These are phyloP conservation scores for Dionaea muscipula DNA, from an alignment of 179 eudicot species.

Conservation along the genomic window DNA sequence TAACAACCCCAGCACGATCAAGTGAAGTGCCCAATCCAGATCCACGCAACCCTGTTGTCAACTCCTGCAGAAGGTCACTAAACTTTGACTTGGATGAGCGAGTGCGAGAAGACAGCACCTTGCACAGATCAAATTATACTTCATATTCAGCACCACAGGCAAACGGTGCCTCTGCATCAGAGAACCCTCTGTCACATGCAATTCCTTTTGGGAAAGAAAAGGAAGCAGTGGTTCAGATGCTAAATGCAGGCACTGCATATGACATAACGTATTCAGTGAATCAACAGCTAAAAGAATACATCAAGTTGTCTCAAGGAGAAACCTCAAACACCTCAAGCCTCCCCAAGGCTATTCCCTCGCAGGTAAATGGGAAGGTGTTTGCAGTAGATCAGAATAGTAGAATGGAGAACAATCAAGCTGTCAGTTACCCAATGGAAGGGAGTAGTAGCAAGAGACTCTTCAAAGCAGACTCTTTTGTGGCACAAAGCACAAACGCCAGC, in stretches of 20 bases:
- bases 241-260: constrained; percentile 12
- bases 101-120: constrained; percentile 15
- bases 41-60: neutral
- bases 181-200: constrained; percentile 3
- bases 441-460: neutral
- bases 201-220: constrained; percentile 10
- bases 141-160: constrained; percentile 12
- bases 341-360: constrained; percentile 3
- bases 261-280: constrained; percentile 12
- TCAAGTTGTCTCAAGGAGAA: constrained; percentile 14
- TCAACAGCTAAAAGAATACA: constrained; percentile 14
- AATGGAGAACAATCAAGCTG: constrained; percentile 5
- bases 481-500: neutral
- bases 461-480: neutral
- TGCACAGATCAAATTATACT: constrained; percentile 17
- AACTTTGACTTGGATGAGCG: constrained; percentile 31
- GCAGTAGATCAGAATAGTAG: neutral
- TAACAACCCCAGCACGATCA: constrained; percentile 10
- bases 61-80: constrained; percentile 29
- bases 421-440: neutral
- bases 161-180: constrained; percentile 8
- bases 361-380: constrained; percentile 2
- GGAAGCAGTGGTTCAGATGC: constrained; percentile 7
- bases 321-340: constrained; percentile 3
- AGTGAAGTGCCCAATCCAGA: constrained; percentile 10